A percentile compares a stretch with the other conserved stretches of the same genome.
Evolutionary conservation across 2,329 filamentous ascomycete species (phyloP).

Genomic region (Monilinia vaccinii-corymbosi): DNA sequence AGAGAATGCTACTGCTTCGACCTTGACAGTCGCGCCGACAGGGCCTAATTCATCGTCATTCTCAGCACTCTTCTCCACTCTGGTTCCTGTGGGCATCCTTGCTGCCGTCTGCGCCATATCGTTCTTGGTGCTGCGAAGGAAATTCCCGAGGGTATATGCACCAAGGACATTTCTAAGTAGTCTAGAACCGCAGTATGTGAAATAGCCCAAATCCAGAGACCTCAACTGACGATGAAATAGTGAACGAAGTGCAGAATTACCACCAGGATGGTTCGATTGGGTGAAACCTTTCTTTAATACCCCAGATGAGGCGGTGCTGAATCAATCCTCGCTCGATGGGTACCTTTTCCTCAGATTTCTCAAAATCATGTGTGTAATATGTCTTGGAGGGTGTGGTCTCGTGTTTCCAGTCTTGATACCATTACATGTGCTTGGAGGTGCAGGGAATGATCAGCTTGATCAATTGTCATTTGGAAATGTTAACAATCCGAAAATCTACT

Average conservation of each 20-base stretch:
- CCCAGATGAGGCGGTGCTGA: constrained; percentile 38
- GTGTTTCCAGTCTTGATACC: constrained; percentile 59
- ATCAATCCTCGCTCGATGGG: constrained; percentile 57
- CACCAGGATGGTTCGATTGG: constrained; percentile 31
- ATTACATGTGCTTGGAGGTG: constrained; percentile 53
- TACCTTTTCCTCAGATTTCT: constrained; percentile 59
- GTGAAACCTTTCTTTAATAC: constrained; percentile 28
- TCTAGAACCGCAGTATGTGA: constrained; percentile 38
- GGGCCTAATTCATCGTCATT: constrained; percentile 35
- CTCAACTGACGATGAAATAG: constrained; percentile 16
- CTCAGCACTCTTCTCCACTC: constrained; percentile 38
- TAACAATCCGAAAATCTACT: constrained; percentile 40
- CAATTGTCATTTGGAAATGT: constrained; percentile 53
- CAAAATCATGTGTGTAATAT: constrained; percentile 51
- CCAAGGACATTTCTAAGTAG: constrained; percentile 44
- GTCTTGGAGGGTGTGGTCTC: constrained; percentile 50
- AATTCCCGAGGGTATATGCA: constrained; percentile 44
- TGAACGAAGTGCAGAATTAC: constrained; percentile 27
- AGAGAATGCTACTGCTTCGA: constrained; percentile 31
- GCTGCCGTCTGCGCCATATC: constrained; percentile 40
- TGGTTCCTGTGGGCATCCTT: constrained; percentile 43
- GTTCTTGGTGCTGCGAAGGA: constrained; percentile 42
- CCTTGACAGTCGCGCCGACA: constrained; percentile 29
- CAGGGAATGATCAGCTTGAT: constrained; percentile 44
- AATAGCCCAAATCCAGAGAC: neutral